Conservation (phyloP, 805 yeast species). For the Candida alai region DNA sequence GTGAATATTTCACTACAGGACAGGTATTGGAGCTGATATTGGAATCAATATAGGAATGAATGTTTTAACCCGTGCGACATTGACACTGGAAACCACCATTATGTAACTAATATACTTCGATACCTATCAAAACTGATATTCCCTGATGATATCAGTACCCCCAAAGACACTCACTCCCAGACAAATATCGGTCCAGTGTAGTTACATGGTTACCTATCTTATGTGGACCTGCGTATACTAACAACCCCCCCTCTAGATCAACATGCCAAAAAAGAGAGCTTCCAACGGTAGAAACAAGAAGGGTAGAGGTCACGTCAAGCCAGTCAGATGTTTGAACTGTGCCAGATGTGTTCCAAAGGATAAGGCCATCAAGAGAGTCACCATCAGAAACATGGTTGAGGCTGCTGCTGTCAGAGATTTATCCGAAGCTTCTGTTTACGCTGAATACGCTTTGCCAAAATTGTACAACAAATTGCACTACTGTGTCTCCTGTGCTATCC, state of each 20-base stretch:
- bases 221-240: no score
- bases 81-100: no score
- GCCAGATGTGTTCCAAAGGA: constrained; percentile 99
- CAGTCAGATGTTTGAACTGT: constrained; percentile 99
- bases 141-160: no score
- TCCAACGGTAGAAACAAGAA: constrained; percentile 99
- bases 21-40: no score
- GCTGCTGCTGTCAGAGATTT: constrained; percentile 99
- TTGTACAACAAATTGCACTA: constrained; percentile 99
- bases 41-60: no score
- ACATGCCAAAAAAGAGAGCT: constrained; percentile 99
- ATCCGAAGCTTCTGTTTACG: constrained; percentile 98
- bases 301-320: constrained; percentile 99
- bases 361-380: constrained; percentile 99
- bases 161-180: no score
- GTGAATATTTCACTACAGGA: no score
- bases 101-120: no score
- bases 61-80: no score
- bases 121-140: no score
- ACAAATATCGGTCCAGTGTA: no score
- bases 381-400: constrained; percentile 99
- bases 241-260: constrained; percentile 31
- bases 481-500: constrained; percentile 99
- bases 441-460: constrained; percentile 99
- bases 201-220: no score